A percentile compares a stretch with the other conserved stretches of the same genome.
Evolutionary conservation across 1,139 yeast genomes (phyloP).

Genomic region (Geotrichum reessii): DNA sequence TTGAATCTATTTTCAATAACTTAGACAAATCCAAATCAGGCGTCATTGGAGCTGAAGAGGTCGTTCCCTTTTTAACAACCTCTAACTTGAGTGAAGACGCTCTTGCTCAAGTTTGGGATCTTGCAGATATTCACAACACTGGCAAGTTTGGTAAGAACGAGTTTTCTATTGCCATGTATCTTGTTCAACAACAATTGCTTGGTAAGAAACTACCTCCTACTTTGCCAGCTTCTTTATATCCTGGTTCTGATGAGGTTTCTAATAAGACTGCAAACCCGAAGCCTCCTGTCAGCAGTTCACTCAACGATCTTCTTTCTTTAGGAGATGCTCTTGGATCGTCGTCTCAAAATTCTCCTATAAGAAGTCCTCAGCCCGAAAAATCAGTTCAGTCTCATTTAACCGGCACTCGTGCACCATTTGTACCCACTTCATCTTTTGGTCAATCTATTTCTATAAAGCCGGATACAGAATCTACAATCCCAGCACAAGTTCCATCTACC

Average conservation of each 20-base stretch:
- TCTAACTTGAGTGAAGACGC: conserved; percentile 81
- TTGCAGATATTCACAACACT: conserved; percentile 82
- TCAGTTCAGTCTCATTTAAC: conserved; percentile 23
- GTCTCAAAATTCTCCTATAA: conserved; percentile 3
- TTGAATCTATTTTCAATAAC: conserved; percentile 69
- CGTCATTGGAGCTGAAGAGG: conserved; percentile 57
- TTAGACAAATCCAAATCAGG: conserved; percentile 66
- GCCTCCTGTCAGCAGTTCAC: conserved; percentile 27
- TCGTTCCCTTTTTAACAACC: conserved; percentile 83
- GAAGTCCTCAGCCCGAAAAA: conserved; percentile 30
- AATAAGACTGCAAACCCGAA: conserved; percentile 25
- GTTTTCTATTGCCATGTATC: conserved; percentile 88
- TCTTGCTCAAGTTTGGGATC: conserved; percentile 89
- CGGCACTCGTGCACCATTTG: conserved; percentile 41
- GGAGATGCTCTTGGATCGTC: conserved; percentile 41
- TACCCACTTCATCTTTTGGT: conserved; percentile 68
- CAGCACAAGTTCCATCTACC: conserved; percentile 16
- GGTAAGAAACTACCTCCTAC: conserved; percentile 69
- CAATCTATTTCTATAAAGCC: conserved; percentile 46
- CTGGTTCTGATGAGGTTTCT: conserved; percentile 19
- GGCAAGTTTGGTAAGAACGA: conserved; percentile 78
- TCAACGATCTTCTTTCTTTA: conserved; percentile 32
- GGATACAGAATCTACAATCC: conserved; percentile 7
- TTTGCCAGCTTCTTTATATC: conserved; percentile 33
- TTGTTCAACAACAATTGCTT: conserved; percentile 75